A percentile compares a stretch with the other conserved stretches of the same genome.
Conservation (phyloP, 305 asterid genomes). For the Fraxinus platypoda region DNA sequence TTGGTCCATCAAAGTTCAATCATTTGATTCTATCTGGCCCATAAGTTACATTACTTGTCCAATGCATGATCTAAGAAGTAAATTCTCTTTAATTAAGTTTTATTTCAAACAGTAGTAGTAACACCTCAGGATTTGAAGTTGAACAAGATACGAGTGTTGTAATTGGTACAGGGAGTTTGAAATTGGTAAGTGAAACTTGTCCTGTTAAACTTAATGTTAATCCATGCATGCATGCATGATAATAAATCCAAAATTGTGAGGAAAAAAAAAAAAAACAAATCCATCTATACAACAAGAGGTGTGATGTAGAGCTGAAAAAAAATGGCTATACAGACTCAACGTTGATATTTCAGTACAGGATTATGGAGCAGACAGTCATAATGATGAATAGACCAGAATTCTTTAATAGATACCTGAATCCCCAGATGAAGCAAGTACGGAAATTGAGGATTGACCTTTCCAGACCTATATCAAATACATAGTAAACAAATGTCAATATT, state of each 20-base stretch:
- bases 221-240: not conserved
- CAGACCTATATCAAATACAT: conserved; percentile 54
- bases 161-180: not conserved
- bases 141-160: not conserved
- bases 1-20: not conserved
- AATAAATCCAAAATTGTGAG: not conserved
- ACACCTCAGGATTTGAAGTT: not conserved
- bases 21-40: not conserved
- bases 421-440: conserved; percentile 96
- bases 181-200: not conserved
- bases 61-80: not conserved
- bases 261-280: not conserved
- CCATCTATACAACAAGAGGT: not conserved
- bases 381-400: not conserved
- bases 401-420: conserved; percentile 60
- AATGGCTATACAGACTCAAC: not conserved
- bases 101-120: not conserved
- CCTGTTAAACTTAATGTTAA: not conserved
- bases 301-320: not conserved
- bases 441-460: conserved; percentile 67
- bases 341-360: not conserved
- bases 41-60: not conserved
- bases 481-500: not conserved
- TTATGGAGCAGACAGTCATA: not conserved
- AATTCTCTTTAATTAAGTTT: not conserved